Base-by-base conservation (phyloP, 176 grass and related monocot genomes). In the Coix lacrymajobi region DNA sequence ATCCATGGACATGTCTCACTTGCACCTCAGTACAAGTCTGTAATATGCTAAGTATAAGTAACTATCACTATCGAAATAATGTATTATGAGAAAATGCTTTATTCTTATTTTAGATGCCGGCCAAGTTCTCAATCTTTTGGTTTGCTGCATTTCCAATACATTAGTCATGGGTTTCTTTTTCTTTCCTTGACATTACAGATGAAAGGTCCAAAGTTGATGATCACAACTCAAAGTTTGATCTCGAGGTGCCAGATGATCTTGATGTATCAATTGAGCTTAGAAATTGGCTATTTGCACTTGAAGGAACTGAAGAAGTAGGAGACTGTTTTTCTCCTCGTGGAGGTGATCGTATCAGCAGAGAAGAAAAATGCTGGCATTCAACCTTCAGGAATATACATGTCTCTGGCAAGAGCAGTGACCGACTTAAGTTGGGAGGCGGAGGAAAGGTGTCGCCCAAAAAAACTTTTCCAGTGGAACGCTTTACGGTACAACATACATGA, bases 281-380 rank as follows among this genome's bases (percentile, higher is more conserved):
- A 74, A 96, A 99, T 82, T 99, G 97, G 97, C 77, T 99, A 45
- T 99, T 99, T 4, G 97, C 97, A 77, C 91, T 99, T 78, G 93
- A 99, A 99, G 97, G 97, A 73, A 81, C 85, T 32, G 85, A 96
- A 41, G 91, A 96, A 73, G 65, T 89, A 69, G 84, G 73, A 25
- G 84, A 94, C 67, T 79, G 62, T 86, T 90, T 79, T 80, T 79
- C 87, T 30, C 83, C 60, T 70, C 57, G 61, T 61, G 71, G 62
- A 66, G 82, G 41, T 75, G 85, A 92, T 77, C 39, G 44, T 84
- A 64, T 96, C 75, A 90, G 78, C 63, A 94, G 97, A 90, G 97
- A 96, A 90, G 97, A 99, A n/a, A 99, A 86, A 63, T 99, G 97
- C 84, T 99, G 97, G 97, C 97, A 99, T 90, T 92, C 91, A 40